Conservation (phyloP, 164 flowering plant genomes). For the Macadamia tetraphylla region DNA sequence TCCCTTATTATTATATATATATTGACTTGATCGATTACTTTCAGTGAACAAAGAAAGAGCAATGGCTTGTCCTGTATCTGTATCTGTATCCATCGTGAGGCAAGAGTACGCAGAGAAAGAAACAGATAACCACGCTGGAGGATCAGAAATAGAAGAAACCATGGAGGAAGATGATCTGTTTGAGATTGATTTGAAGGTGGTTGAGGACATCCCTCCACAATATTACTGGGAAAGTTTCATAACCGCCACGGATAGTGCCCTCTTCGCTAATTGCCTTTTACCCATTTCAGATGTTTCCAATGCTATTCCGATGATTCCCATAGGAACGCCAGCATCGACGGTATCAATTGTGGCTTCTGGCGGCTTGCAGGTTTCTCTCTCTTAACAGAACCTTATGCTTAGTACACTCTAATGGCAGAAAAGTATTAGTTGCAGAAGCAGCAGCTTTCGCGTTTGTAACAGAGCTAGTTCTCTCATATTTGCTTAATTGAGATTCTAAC, state of each 20-base stretch:
- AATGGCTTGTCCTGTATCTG: constrained; percentile 4
- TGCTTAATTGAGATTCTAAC: too few relatives aligned
- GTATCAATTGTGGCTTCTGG: neutral
- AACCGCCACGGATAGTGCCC: constrained; percentile 23
- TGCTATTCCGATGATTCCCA: constrained; percentile 31
- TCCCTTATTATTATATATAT: neutral
- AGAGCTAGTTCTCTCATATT: too few relatives aligned
- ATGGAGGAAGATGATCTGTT: constrained; percentile 49
- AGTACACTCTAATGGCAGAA: too few relatives aligned
- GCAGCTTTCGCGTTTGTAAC: too few relatives aligned
- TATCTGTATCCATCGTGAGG: neutral
- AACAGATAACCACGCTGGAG: neutral
- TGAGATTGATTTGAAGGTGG: constrained; percentile 44
- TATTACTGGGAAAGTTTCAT: constrained; percentile 22
- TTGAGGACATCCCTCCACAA: constrained; percentile 30
- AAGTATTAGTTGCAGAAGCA: too few relatives aligned
- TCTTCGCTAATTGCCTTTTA: constrained; percentile 48
- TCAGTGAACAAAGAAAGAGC: neutral
- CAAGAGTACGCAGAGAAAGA: neutral
- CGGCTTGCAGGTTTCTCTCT: too few relatives aligned
- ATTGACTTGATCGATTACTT: too few relatives aligned
- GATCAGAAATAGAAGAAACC: constrained; percentile 16
- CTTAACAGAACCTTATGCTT: too few relatives aligned
- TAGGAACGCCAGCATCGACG: neutral
- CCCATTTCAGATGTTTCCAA: constrained; percentile 40